Evolutionary conservation across 257 asterid genomes (phyloP), one percentile per base, ranked within the genome.

Genomic region (Eucommia ulmoides): DNA sequence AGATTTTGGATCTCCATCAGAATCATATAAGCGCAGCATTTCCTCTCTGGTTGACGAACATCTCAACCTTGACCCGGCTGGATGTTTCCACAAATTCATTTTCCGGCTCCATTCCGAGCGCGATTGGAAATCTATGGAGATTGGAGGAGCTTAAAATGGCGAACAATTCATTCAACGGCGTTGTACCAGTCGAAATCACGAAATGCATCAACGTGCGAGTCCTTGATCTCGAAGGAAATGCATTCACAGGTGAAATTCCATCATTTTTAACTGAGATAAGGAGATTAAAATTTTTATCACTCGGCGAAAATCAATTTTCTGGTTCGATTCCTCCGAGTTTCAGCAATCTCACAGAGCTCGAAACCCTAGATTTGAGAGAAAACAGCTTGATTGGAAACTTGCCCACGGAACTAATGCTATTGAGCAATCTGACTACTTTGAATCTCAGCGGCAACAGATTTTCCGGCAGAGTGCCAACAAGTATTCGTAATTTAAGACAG

Each of bases 151-250:
- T 82, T 60, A 69, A 65, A 38, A 46, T 82, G 74, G 79, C 69
- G 3, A 66, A 78, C 47, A 79, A 79, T 57, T 71, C 79, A 22
- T 72, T 82, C 33, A 62, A 41, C 22, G 85, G 83, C 7, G 57
- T 52, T 24, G 53, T 82, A 54, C 93, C 93, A 7, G 55, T 23
- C 22, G 69, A 59, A 53, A 53, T 82, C 17, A 59, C 33, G 0
- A 76, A 69, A 45, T 76, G 85, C 56, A 61, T 62, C 55, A 61
- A 53, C 49, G 59, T 82, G 51, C 68, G 63, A 58, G 62, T 68
- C 52, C 71, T 79, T 61, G 79, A 82, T 76, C 78, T 82, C 22
- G 88, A 69, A 21, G 88, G 79, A 19, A 79, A 82, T 61, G 62
- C 14, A 12, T 60, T 82, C 33, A 50, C 52, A 1, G 85, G 93